phyloP scores from a whole-genome alignment of 1,139 yeast genomes.

The Magnusiomyces magnusii region DNA sequence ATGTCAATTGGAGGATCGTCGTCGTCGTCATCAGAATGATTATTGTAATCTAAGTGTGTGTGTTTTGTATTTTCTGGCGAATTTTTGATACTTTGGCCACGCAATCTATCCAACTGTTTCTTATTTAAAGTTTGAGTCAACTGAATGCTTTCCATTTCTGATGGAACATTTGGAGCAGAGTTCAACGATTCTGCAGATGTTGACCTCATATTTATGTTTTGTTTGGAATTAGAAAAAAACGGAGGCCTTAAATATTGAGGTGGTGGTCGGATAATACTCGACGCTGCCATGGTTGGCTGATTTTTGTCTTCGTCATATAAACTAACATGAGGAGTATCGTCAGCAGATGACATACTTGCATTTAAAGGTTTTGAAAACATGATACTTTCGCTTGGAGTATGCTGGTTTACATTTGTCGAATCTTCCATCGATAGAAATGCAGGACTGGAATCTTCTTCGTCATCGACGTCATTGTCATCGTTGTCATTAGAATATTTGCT shows the following conservation, averaged over 20 bases:
- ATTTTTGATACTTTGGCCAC: constrained; percentile 2
- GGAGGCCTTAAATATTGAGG: background rate
- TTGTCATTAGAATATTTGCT: constrained; percentile 12
- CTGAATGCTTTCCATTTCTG: constrained; percentile 4
- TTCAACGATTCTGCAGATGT: background rate
- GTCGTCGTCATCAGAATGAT: constrained; percentile 10
- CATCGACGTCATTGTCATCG: constrained; percentile 18
- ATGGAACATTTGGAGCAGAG: background rate
- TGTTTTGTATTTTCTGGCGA: constrained; percentile 2
- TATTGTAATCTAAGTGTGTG: background rate
- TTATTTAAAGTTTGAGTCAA: background rate
- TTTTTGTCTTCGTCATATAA: background rate
- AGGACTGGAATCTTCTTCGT: constrained; percentile 14
- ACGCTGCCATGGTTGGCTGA: background rate
- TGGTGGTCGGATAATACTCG: background rate
- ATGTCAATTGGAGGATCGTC: constrained; percentile 27
- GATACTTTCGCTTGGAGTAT: constrained; percentile 1
- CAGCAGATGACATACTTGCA: constrained; percentile 9
- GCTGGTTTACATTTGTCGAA: background rate
- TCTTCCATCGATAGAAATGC: constrained; percentile 10
- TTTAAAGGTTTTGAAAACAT: constrained; percentile 6
- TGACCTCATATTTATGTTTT: background rate
- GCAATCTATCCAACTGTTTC: background rate
- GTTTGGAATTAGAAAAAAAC: background rate
- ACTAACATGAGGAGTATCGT: constrained; percentile 5